phyloP scores from a whole-genome alignment of 345 rosid genomes.

The Ricinus communis region DNA sequence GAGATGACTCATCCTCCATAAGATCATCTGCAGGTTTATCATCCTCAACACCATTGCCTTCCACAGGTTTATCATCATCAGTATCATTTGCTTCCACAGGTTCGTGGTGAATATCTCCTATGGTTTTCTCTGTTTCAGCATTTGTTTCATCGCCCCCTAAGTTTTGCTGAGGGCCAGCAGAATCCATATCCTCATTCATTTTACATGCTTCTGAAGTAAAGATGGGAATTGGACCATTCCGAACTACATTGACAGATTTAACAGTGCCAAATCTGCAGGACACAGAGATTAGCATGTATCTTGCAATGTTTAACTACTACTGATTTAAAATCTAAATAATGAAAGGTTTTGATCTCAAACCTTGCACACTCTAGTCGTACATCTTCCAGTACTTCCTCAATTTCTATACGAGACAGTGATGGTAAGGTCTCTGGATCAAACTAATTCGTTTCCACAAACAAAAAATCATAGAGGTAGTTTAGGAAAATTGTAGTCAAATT shows the following conservation, averaged over 20 bases:
- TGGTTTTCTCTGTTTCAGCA: conserved; percentile 20
- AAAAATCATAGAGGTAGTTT: conserved; percentile 10
- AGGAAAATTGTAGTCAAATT: conserved; percentile 11
- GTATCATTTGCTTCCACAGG: conserved; percentile 15
- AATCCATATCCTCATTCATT: conserved; percentile 21
- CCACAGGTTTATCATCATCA: conserved; percentile 17
- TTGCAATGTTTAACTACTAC: background rate
- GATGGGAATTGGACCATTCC: conserved; percentile 26
- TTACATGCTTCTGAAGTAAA: conserved; percentile 24
- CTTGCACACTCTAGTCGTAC: conserved; percentile 84
- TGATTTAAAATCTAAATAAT: conserved; percentile 20
- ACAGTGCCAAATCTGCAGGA: conserved; percentile 88
- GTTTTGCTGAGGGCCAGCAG: conserved; percentile 18
- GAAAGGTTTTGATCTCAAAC: conserved; percentile 35
- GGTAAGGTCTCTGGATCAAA: conserved; percentile 51
- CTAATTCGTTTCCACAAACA: conserved; percentile 31
- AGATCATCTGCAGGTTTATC: conserved; percentile 27
- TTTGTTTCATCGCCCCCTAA: conserved; percentile 23
- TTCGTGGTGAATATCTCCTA: conserved; percentile 20
- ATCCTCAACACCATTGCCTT: conserved; percentile 16
- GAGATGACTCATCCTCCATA: conserved; percentile 33
- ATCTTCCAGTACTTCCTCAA: conserved; percentile 83
- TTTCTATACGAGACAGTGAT: conserved; percentile 52
- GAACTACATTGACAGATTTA: conserved; percentile 66
- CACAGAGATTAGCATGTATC: conserved; percentile 10